Evolutionary conservation across 305 asterid species (phyloP), one percentile per base, ranked within the genome.

Genomic region (Fraxinus paxiana): DNA sequence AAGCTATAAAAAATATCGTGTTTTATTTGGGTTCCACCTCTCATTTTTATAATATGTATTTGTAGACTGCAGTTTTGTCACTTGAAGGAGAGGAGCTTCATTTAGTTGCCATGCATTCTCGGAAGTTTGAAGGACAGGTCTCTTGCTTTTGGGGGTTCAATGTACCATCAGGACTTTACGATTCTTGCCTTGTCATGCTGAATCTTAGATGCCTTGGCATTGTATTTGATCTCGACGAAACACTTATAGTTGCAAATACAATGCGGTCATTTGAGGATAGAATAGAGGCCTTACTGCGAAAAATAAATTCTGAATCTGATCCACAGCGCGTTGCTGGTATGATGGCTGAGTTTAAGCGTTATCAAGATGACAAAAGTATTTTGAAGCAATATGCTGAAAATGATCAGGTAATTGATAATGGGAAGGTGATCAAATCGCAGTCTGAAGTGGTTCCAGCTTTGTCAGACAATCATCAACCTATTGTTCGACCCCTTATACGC

Each of bases 181-280:
- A 86, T 83, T 95, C 96, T 77, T 92, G 97, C 89, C 95, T 95
- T 84, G 90, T 88, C 86, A 90, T 95, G 97, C 90, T 95, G 85
- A 94, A 95, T 86, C 97, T 91, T 77, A 91, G 99, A 88, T 95
- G 99, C 82, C 98, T 95, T 51, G 97, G 97, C 86, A 94, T 95
- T 69, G 98, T 95, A 51, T 95, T 95, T 87, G 99, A 95, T 89
- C 97, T 95, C 75, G 99, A 95, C 79, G 99, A 95, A 89, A 95
- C 99, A 22, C 97, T 95, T 67, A 86, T 94, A 76, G 99, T 95
- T 35, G 98, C 99, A 76, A 95, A 95, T 84, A 95, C 99, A 71
- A 87, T 95, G 97, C 93, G 98, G 13, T 95, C 99, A 6, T 95
- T 95, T 86, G 99, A 95, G 88, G 99, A 95, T 77, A 92, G 89